Evolutionary conservation across 371 early-diverging fungal genomes (phyloP).

Genomic region (Caulochytrium protostelioides): DNA sequence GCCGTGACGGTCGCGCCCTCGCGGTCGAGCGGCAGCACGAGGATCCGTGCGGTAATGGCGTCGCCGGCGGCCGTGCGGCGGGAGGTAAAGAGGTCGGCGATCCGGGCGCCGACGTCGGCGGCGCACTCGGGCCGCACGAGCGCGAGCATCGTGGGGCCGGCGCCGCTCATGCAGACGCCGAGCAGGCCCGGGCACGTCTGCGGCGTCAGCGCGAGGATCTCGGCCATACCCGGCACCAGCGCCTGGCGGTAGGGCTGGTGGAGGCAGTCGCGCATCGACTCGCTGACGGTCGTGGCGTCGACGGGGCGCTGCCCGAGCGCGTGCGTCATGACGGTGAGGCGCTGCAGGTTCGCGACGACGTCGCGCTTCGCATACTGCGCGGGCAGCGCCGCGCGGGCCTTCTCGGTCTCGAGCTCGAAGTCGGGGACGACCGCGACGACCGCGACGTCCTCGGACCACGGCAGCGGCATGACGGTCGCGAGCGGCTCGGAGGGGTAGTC

Average conservation of each 20-base stretch:
- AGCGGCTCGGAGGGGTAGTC: constrained; percentile 3
- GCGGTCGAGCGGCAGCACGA: too few species aligned
- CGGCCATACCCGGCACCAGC: constrained; percentile 80
- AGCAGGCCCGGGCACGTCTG: constrained; percentile 55
- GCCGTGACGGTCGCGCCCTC: too few species aligned
- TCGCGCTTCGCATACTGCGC: constrained; percentile 46
- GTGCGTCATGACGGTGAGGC: constrained; percentile 64
- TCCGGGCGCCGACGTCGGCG: too few species aligned
- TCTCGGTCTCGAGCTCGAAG: constrained; percentile 72
- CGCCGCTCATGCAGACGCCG: constrained; percentile 83
- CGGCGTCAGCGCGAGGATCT: constrained; percentile 55
- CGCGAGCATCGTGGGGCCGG: constrained; percentile 85
- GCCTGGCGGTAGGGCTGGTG: constrained; percentile 84
- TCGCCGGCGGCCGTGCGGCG: too few species aligned
- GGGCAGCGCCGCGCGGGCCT: constrained; percentile 75
- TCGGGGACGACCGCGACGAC: constrained; percentile 71
- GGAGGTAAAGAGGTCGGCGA: neutral
- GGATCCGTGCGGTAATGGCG: too few species aligned
- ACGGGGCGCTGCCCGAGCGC: constrained; percentile 48
- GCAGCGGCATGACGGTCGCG: constrained; percentile 6
- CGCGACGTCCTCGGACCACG: constrained; percentile 28
- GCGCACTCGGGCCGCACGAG: too few species aligned
- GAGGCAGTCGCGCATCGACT: constrained; percentile 79
- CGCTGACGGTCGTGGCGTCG: constrained; percentile 34
- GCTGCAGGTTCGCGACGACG: constrained; percentile 82